Base-by-base conservation (phyloP, 2,329 filamentous ascomycete species). In the Elsinoe arachidis region DNA sequence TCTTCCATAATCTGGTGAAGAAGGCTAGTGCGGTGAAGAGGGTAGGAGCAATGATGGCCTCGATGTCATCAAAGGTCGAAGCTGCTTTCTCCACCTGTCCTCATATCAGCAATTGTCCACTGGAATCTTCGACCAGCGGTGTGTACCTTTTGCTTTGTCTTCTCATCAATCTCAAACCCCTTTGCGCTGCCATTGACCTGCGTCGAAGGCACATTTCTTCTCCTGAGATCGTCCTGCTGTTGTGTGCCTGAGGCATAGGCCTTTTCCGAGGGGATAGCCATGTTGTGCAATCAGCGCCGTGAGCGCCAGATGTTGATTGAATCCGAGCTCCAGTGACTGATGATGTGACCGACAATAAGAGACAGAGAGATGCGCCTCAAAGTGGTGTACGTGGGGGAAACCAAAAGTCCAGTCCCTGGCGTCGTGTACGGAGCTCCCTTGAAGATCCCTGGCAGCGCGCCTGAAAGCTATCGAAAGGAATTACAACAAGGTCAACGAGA, bases 1-100 rank as follows among this genome's bases (percentile, higher is more conserved):
- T 85, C 70, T 81, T 83, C 73, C 81, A 86, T 74, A 85, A 79
- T 64, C 83, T 80, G 44, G 82, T 86, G 71, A 85, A 85, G 70
- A 85, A 79, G 60, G 83, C 78, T 59, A 85, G 71, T 44, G 76
- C 75, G 33, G 82, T 86, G 66, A 86, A 82, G 62, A 86, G 70
- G 52, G 85, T 68, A 43, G 83, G 82, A n/a, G 80, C 82, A 69
- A 83, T 77, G 61, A 85, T 72, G 62, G 77, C 80, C 66, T 86
- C 83, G 69, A 78, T 83, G 58, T 80, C 75, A 66, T 82, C 79
- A 63, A 90, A 79, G 64, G 80, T 76, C 57, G 85, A 70, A 64
- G 88, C 72, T 62, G 87, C 69, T 21, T 81, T 81, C 63, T 81
- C 77, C 44, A 73, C 64, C 70, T 73, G 60, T 41, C 47, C 9